Conservation (phyloP, 768 basidiomycete genomes). For the Naganishia onofrii region DNA sequence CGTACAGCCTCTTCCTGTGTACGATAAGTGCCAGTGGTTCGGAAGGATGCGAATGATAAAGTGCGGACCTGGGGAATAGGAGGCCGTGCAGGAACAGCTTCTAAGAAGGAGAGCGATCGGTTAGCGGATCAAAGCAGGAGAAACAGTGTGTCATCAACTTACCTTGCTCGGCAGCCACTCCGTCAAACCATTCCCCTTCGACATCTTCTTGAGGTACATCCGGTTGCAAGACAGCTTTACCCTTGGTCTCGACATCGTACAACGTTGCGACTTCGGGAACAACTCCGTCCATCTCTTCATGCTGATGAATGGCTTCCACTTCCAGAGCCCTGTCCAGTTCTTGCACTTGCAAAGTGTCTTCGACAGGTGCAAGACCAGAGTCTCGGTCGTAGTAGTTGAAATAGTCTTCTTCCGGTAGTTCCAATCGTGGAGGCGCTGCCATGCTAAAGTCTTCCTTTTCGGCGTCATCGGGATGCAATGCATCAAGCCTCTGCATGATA, state of each 20-base stretch:
- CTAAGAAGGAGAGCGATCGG: neutral
- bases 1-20: constrained; percentile 84
- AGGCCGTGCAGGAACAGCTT: constrained; percentile 17
- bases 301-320: constrained; percentile 7
- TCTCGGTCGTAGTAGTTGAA: constrained; percentile 18
- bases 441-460: neutral
- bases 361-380: neutral
- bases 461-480: neutral
- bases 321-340: constrained; percentile 11
- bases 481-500: constrained; percentile 14
- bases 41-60: constrained; percentile 93
- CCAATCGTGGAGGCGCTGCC: neutral
- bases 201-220: constrained; percentile 22
- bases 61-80: constrained; percentile 60
- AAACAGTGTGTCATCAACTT: neutral
- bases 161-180: neutral
- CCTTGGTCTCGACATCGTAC: neutral
- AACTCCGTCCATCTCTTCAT: constrained; percentile 1
- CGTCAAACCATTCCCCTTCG: constrained; percentile 24
- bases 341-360: constrained; percentile 6
- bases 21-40: constrained; percentile 92
- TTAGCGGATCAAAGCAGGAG: neutral
- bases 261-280: constrained; percentile 1
- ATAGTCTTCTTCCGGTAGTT: constrained; percentile 5
- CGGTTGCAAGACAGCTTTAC: constrained; percentile 1